These are phyloP conservation scores for Ceratocystis harringtonii DNA, from an alignment of 2,329 filamentous ascomycete species.

Conservation along the genomic window DNA sequence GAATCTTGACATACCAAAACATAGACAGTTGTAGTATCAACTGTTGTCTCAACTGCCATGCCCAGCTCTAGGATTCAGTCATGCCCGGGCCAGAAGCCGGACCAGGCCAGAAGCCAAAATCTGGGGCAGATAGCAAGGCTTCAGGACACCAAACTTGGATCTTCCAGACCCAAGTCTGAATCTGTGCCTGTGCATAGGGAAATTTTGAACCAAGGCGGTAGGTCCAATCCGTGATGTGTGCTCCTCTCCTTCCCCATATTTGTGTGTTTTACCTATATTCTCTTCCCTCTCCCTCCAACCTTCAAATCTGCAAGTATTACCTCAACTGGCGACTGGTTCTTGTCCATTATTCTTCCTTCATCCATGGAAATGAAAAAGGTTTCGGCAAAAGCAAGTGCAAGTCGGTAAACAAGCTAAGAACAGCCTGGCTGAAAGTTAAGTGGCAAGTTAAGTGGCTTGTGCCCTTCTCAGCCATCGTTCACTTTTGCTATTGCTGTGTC, in stretches of 20 bases:
- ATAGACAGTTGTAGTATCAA: neutral
- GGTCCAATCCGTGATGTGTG: constrained; percentile 1
- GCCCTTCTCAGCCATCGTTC: neutral
- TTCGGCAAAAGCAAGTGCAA: neutral
- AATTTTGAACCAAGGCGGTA: neutral
- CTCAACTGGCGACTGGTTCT: too few species aligned
- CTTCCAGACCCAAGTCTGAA: neutral
- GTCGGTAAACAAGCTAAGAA: neutral
- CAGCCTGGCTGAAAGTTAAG: neutral
- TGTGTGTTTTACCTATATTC: neutral
- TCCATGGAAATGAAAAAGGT: neutral
- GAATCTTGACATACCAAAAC: neutral
- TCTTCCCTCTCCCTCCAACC: neutral
- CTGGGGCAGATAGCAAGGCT: neutral
- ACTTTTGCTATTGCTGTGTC: neutral
- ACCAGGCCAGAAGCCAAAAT: neutral
- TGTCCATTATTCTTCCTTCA: neutral
- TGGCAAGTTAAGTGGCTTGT: constrained; percentile 1
- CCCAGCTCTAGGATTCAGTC: neutral
- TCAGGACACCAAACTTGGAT: neutral
- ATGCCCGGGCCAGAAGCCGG: neutral
- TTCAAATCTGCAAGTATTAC: neutral
- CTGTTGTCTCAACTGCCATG: neutral
- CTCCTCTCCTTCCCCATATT: neutral
- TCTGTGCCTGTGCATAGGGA: neutral